A percentile compares a stretch with the other conserved stretches of the same genome.
These are phyloP conservation scores for Lobosporangium transversale DNA, from an alignment of 192 early-diverging fungal genomes.

Conservation along the genomic window DNA sequence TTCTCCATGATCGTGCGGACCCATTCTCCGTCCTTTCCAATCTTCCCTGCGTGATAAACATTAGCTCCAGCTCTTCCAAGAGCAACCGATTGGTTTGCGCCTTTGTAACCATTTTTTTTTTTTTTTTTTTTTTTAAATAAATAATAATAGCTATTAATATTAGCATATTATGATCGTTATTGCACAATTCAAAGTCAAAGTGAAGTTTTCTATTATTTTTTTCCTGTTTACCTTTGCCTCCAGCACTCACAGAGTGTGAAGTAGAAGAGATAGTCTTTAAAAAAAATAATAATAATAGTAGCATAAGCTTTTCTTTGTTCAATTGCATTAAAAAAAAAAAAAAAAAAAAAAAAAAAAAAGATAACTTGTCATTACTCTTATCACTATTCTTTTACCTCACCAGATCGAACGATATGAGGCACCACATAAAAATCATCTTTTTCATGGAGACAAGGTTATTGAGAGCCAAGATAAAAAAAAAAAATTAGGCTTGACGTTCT, in stretches of 20 bases:
- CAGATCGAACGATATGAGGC: constrained; percentile 71
- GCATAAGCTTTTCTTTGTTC: neutral
- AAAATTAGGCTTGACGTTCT: too few species aligned
- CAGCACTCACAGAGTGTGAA: constrained; percentile 63
- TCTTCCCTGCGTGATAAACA: constrained; percentile 79
- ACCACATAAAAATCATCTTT: constrained; percentile 80
- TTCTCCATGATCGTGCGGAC: constrained; percentile 71
- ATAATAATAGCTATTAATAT: neutral
- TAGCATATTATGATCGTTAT: neutral
- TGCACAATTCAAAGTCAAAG: neutral
- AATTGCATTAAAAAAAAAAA: neutral
- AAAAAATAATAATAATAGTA: neutral
- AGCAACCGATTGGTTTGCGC: constrained; percentile 92
- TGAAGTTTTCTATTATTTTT: neutral
- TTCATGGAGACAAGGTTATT: too few species aligned
- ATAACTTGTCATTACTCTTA: too few species aligned
- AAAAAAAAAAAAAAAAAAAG: constrained; percentile 11
- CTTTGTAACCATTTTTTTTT: constrained; percentile 47
- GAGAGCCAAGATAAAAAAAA: too few species aligned
- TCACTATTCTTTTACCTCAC: constrained; percentile 48
- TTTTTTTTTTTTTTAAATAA: too few species aligned
- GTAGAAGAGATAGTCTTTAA: constrained; percentile 54
- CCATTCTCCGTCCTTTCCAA: constrained; percentile 87
- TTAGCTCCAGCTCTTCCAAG: constrained; percentile 76
- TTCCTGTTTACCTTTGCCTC: constrained; percentile 69